These are phyloP conservation scores for Nemania bipapillata DNA, from an alignment of 2,329 filamentous ascomycete genomes.

Conservation along the genomic window DNA sequence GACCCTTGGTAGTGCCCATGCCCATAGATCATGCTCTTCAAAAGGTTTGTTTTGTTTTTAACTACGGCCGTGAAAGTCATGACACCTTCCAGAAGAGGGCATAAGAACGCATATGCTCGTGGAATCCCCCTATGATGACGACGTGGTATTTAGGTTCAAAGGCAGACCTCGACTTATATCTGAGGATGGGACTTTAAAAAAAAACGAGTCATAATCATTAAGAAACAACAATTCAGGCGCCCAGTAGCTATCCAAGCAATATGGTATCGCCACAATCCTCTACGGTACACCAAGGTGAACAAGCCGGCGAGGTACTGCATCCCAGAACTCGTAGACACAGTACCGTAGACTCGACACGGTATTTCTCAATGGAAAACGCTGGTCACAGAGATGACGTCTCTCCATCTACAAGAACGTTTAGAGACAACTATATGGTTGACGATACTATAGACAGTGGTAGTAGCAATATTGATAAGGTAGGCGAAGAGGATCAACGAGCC, in stretches of 20 bases:
- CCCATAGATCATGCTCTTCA: conserved; percentile 27
- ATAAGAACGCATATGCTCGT: conserved; percentile 9
- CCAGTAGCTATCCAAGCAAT: conserved; percentile 1
- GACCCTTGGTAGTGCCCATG: conserved; percentile 21
- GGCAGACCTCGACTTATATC: not conserved
- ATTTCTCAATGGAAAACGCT: not conserved
- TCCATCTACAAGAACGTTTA: conserved; percentile 4
- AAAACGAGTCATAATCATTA: not conserved
- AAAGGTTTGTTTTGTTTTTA: conserved; percentile 24
- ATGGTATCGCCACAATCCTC: conserved; percentile 14
- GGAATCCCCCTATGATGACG: conserved; percentile 16
- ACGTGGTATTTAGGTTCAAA: conserved; percentile 20
- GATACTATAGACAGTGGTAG: conserved; percentile 39
- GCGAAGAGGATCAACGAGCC: conserved; percentile 37
- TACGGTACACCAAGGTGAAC: conserved; percentile 1
- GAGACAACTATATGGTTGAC: conserved; percentile 17
- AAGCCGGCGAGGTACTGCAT: not conserved
- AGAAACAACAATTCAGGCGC: not conserved
- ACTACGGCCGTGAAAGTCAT: conserved; percentile 39
- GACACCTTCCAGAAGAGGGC: conserved; percentile 26
- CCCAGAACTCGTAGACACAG: not conserved
- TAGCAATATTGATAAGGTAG: conserved; percentile 41
- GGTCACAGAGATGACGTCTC: not conserved
- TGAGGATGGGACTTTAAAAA: not conserved
- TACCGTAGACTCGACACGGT: not conserved